Evolutionary conservation across 352 stramenopile species (phyloP).

Genomic region (Nothophytophthora sp.): DNA sequence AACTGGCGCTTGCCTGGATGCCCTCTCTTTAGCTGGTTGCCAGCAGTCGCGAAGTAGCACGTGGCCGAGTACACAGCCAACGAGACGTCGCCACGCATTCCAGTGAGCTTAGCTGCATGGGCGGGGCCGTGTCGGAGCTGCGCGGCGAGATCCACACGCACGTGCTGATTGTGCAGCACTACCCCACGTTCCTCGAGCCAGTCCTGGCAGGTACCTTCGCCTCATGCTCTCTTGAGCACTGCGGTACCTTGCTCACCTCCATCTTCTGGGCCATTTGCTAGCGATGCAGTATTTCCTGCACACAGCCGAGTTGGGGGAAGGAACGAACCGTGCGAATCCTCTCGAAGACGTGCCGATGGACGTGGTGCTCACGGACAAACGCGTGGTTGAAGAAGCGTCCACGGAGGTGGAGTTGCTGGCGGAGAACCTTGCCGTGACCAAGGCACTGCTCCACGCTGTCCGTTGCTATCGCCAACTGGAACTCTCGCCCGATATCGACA

Average conservation of each 20-base stretch:
- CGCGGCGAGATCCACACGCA: slow-evolving; percentile 68
- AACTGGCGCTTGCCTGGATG: no score
- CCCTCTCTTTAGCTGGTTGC: no score
- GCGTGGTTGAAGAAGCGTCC: slow-evolving; percentile 62
- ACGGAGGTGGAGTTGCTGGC: slow-evolving; percentile 73
- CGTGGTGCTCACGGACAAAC: slow-evolving; percentile 52
- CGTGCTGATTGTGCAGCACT: slow-evolving; percentile 54
- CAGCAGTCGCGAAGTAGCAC: slow-evolving; percentile 6
- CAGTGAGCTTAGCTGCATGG: no score
- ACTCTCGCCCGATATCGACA: slow-evolving; percentile 57
- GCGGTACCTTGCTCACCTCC: not conserved
- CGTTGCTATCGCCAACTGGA: slow-evolving; percentile 37
- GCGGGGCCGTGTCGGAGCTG: slow-evolving; percentile 67
- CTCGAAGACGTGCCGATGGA: slow-evolving; percentile 56
- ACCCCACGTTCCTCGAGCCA: slow-evolving; percentile 64
- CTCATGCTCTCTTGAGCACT: not conserved
- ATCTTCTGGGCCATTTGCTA: slow-evolving; percentile 1
- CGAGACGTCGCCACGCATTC: no score
- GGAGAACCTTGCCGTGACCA: slow-evolving; percentile 52
- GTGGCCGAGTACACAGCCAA: not conserved
- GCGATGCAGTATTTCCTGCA: slow-evolving; percentile 70
- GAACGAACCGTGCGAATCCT: slow-evolving; percentile 45
- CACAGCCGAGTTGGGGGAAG: slow-evolving; percentile 67
- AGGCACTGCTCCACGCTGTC: slow-evolving; percentile 47
- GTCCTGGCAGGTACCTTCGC: slow-evolving; percentile 35